Evolutionary conservation across 371 early-diverging fungal genomes (phyloP), one percentile per base, ranked within the genome.

Genomic region (Phascolomyces articulosus): DNA sequence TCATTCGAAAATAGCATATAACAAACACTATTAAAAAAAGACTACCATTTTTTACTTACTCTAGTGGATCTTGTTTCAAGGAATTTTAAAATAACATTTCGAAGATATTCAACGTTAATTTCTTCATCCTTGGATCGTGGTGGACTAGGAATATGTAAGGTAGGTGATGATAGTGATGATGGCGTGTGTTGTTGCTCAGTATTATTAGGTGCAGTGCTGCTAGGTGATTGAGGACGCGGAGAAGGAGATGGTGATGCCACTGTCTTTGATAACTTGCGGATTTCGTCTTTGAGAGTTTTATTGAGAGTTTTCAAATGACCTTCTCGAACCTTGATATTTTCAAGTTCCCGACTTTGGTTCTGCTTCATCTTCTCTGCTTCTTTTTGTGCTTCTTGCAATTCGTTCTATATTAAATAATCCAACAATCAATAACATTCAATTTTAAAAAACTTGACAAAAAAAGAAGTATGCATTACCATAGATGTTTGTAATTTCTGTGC

Each of bases 81-180:
- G 73, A 95, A 96, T 65, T 90, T 91, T 48, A 96, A 71, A 51
- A 96, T 69, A 11, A 96, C 89, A 62, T 93, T 89, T 65, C 91
- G 87, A 59, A 96, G 71, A 64, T 96, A 96, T 70, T 96, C 95
- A n/a, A 92, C 66, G 61, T 93, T 92, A 49, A 91, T 72, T 58
- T 77, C 82, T 31, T 86, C 89, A 23, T 78, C 79, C 29, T 80
- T 74, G 11, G 23, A 60, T 54, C 49, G 47, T 31, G 9, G 63
- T 51, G 44, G 58, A 23, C 26, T 58, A 11, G 51, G 61, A 68
- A 26, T 63, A 27, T 24, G 55, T 40, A 34, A 62, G 3, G 66
- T 60, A 4, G 67, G 44, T 31, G 77, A 57, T 59, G 74, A 55
- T 57, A 76, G 48, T 13, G 68, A 62, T 29, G 54, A 48, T 38